These are phyloP conservation scores for Fusarium sp. DNA, from an alignment of 2,329 filamentous ascomycete species.

Conservation along the genomic window DNA sequence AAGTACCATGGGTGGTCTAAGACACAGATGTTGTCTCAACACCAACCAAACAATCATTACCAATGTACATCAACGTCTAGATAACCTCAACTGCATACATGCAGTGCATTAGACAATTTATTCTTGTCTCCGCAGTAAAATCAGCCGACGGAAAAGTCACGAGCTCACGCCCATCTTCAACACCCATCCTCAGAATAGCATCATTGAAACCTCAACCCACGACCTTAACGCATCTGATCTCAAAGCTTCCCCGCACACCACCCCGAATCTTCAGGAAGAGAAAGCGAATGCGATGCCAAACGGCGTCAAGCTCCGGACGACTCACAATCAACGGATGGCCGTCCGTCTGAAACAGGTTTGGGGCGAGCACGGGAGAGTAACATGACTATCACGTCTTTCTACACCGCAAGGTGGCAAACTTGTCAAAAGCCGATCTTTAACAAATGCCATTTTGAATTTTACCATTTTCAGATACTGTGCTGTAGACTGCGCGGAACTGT, in stretches of 20 bases:
- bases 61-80: background rate
- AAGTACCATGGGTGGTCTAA: background rate
- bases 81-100: background rate
- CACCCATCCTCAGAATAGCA: background rate
- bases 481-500: background rate
- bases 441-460: constrained; percentile 1
- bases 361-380: constrained; percentile 14
- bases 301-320: background rate
- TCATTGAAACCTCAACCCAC: constrained; percentile 6
- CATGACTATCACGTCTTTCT: background rate
- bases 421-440: background rate
- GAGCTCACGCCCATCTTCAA: background rate
- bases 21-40: background rate
- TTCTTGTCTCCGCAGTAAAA: background rate
- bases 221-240: background rate
- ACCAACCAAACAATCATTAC: background rate
- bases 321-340: background rate
- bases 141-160: background rate
- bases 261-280: background rate
- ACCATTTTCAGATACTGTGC: background rate
- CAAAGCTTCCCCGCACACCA: constrained; percentile 13
- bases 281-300: background rate
- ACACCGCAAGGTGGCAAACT: constrained; percentile 10
- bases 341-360: constrained; percentile 4
- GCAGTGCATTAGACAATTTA: background rate